Base-by-base conservation (phyloP, 768 basidiomycete genomes). In the Panaeolus papilionaceus region DNA sequence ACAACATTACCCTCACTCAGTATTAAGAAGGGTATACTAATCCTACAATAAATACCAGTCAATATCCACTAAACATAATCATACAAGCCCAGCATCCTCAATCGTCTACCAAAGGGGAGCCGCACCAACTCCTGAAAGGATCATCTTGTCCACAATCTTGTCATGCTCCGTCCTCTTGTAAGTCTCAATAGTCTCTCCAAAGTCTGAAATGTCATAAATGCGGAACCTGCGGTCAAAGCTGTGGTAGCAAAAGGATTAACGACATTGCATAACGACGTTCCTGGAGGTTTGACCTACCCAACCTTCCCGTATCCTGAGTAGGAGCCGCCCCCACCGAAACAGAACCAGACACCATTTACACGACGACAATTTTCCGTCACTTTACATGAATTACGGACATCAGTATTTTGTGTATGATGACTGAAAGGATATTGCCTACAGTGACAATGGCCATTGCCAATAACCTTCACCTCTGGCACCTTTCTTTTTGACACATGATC, bases 191-290 rank as follows among this genome's bases (percentile, higher is more conserved):
- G 88, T 96, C 84, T 99, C 97, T 54, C 97, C 97, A 72, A 86
- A 98, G 69, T 95, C 89, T 18, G 90, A 92, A 63, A 99, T 84
- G 28, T 95, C 89, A 77, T 91, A 99, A 54, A 98, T 82, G 8
- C 97, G 85, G 84, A 97, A 95, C 47, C 97, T 86, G 18, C 96
- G 88, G 77, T 98, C 94, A 75, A 98, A 98, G 14, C 92, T 92
- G 63, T 49, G 69, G 63, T 69, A 45, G 66, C 5, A 6, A 49
- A 42, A 40, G 40, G 72, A 64, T 65, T 45, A 28, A n/a, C 23
- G 11, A 44, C 8, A 54, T 64, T 8, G 38, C 61, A n/a, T 20
- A 44, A 42, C n/a, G 28, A 47, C 39, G 20, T 33, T 23, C 18
- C 61, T 54, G 40, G n/a, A 42, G 11, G 51, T n/a, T 33, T 28